Evolutionary conservation across 176 grass and related monocot genomes (phyloP).

Genomic region (Juncus effusus): DNA sequence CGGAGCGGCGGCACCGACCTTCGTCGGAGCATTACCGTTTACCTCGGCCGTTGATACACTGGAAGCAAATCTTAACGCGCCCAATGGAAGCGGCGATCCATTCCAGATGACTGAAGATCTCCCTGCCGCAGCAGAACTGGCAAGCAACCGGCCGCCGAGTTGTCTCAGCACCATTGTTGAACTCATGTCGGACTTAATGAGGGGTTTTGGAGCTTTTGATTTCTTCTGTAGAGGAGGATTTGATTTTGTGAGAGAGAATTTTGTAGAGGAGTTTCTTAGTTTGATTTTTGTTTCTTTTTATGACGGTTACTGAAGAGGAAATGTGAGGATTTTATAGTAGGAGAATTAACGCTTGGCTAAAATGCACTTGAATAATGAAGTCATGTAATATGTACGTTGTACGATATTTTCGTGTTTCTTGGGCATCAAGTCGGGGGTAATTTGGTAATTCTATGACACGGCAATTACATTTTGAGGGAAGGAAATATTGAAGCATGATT

Average conservation of each 20-base stretch:
- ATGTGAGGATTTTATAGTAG: no score
- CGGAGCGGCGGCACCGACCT: not conserved
- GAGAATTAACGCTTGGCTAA: no score
- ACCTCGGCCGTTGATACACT: not conserved
- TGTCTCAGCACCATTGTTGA: slow-evolving; percentile 48
- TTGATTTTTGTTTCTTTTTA: not conserved
- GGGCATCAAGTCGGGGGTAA: no score
- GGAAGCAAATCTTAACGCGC: not conserved
- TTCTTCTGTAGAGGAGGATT: not conserved
- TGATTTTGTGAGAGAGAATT: no score
- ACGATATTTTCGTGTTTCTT: no score
- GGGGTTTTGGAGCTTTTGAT: not conserved
- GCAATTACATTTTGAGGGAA: no score
- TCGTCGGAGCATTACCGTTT: not conserved
- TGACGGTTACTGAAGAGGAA: no score
- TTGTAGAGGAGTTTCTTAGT: not conserved
- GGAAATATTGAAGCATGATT: no score
- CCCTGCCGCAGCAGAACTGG: not conserved
- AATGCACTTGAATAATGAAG: no score
- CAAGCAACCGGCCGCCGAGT: slow-evolving; percentile 31
- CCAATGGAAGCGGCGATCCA: not conserved
- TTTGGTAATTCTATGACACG: no score
- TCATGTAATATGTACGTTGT: no score
- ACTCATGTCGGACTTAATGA: slow-evolving; percentile 31
- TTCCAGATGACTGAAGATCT: slow-evolving; percentile 8